Percentiles rank a stretch among this genome's conserved stretches.
Evolutionary conservation across 2,329 filamentous ascomycete species (phyloP).

Genomic region (Trichoderma aggressivum): DNA sequence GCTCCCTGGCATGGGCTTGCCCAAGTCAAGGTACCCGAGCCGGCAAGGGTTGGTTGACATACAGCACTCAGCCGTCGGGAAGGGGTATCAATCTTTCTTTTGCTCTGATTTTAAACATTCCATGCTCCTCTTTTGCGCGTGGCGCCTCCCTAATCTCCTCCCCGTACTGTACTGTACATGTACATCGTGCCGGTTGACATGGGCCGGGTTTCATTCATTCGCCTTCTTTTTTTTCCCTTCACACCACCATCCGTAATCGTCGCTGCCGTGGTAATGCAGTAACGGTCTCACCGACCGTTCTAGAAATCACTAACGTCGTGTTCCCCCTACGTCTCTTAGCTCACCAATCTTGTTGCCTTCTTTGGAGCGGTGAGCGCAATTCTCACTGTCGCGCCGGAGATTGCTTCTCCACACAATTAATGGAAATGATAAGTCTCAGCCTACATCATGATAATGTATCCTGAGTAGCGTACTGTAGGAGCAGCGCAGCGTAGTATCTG

Average conservation of each 20-base stretch:
- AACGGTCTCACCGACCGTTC: conserved; percentile 9
- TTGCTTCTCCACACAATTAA: conserved; percentile 11
- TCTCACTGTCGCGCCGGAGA: not conserved
- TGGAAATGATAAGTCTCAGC: not conserved
- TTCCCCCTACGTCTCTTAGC: not conserved
- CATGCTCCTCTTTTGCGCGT: not conserved
- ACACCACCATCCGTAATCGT: not conserved
- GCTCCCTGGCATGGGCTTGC: conserved; percentile 5
- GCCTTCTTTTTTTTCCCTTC: not conserved
- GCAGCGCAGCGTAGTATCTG: not conserved
- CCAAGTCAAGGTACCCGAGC: conserved; percentile 2
- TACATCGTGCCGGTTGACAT: not conserved
- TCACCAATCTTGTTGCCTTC: not conserved
- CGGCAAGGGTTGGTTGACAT: not conserved
- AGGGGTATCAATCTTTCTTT: not conserved
- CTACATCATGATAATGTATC: conserved; percentile 9
- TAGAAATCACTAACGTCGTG: not conserved
- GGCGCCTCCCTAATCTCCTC: not conserved
- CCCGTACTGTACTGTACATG: not conserved
- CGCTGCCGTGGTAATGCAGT: not conserved
- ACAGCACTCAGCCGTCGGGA: not conserved
- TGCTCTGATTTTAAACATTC: not conserved
- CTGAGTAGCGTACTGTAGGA: not conserved
- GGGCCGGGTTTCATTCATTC: conserved; percentile 5
- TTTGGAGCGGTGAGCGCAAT: conserved; percentile 10